Conservation (phyloP, 2,329 filamentous ascomycete species). For the Cryoendolithus antarcticus region DNA sequence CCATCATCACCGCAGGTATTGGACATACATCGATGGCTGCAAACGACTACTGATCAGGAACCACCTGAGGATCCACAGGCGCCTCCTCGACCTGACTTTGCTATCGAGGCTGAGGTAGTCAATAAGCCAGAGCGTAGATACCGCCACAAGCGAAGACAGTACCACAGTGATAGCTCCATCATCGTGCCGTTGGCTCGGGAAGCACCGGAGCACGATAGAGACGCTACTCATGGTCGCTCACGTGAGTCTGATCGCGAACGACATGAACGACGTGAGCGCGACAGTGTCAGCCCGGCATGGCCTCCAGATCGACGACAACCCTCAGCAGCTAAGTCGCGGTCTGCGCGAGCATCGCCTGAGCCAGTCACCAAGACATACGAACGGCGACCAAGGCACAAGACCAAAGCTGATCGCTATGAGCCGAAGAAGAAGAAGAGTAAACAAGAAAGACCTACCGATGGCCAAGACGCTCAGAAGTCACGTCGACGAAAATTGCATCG, state of each 20-base stretch:
- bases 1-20: conserved; percentile 15
- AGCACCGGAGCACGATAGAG: no score
- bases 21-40: conserved; percentile 35
- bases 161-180: conserved; percentile 22
- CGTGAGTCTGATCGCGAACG: no score
- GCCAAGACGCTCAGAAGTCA: conserved; percentile 8
- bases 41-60: conserved; percentile 26
- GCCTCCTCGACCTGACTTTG: no score
- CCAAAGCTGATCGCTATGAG: conserved; percentile 34
- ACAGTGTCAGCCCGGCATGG: no score
- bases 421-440: conserved; percentile 23
- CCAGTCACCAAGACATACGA: conserved; percentile 23
- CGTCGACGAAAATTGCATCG: conserved; percentile 20
- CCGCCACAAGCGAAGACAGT: conserved; percentile 1
- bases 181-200: conserved; percentile 3
- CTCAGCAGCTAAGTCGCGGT: no score
- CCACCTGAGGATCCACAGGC: conserved; percentile 13
- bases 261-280: no score
- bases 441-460: conserved; percentile 10
- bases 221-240: no score
- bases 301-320: no score
- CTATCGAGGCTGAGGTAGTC: no score
- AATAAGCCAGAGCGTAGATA: neutral
- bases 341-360: neutral
- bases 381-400: conserved; percentile 34